Base-by-base conservation (phyloP, 257 asterid species). In the Nicotiana obtusifolia region DNA sequence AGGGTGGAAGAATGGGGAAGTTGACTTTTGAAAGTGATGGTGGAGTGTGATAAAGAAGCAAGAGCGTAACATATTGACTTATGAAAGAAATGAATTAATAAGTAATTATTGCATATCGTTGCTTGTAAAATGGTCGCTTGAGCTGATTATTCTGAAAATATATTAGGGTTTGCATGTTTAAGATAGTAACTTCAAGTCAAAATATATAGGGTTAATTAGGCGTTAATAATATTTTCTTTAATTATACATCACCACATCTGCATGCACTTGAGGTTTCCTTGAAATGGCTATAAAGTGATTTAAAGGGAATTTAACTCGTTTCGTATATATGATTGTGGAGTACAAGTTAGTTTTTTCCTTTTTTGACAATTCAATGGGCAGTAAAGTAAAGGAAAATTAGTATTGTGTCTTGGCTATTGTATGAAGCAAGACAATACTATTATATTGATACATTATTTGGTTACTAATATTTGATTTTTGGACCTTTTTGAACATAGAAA, bases 271-370 rank as follows among this genome's bases (percentile, higher is more conserved):
- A 73, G 41, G 62, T 49, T 30, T 30, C 33, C 22, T 66, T 69
- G 79, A 73, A 73, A 73, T 73, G 60, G 26, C 49, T 73, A 47
- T 73, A 73, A 73, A 73, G 79, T 73, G 79, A 1, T 6, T 14
- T 56, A 6, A 11, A 24, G 24, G 19, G 2, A 19, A 44, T 22
- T 44, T 3, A 20, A 44, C 60, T 44, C 37, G 60, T 37, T 66
- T 69, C 44, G 44, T 37, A 69, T 52, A 54, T 44, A 44, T 22
- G 60, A 44, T 44, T 71, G 60, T 41, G 14, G 78, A 71, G 37
- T 71, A 54, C 7, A 68, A 19, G n/a, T 68, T n/a, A 2, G 41
- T 37, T 10, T 68, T 68, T 4, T 37, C 37, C 26, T 4, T 33
- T n/a, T 0, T 68, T 22, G 22, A 37, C 31, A 5, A 20, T 41